Base-by-base conservation (phyloP, 805 yeast species). In the Saccharomycopsis sp. region DNA sequence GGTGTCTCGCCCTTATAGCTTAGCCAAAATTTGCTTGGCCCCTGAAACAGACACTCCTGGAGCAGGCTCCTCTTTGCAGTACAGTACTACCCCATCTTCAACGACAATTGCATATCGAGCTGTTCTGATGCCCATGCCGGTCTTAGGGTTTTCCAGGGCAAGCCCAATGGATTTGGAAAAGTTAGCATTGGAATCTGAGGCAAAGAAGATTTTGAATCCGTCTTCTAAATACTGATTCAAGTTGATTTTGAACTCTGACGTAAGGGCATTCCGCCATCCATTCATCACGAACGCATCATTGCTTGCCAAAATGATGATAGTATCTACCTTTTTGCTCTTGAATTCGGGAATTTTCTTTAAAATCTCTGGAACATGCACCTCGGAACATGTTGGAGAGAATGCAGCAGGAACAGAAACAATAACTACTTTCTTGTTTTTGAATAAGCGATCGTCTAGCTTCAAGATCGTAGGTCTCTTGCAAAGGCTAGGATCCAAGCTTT, bases 321-420 rank as follows among this genome's bases (percentile, higher is more conserved):
- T 76, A 67, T 85, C 88, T 51, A 84, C 84, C 44, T 85, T 82
- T 71, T 83, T 84, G 57, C 74, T 71, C 65, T 76, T 71, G 67
- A 88, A 78, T 56, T 80, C 78, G 21, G 68, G 69, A 56, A 79
- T 69, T 62, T 81, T 73, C 59, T 73, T 67, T 58, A 85, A 69
- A 74, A 73, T 85, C 23, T 84, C 88, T 57, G 92, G 92, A 60
- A 87, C 78, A 71, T 87, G 94, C 65, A 80, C 76, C 54, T 78
- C 81, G 53, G 87, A 78, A 71, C 94, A 87, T 5, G 92, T 82
- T 57, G 92, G 95, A 24, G 96, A 87, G 77, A 87, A 89, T 9
- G 96, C 94, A 62, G 91, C 95, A 61, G 95, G 94, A 37, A 88
- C 91, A 59, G 87, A 78, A 34, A 89, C 89, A 64, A 88, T 74